Percentiles rank a stretch among this genome's conserved stretches.
These are phyloP conservation scores for Arthroderma uncinatum DNA, from an alignment of 2,329 filamentous ascomycete species.

Conservation along the genomic window DNA sequence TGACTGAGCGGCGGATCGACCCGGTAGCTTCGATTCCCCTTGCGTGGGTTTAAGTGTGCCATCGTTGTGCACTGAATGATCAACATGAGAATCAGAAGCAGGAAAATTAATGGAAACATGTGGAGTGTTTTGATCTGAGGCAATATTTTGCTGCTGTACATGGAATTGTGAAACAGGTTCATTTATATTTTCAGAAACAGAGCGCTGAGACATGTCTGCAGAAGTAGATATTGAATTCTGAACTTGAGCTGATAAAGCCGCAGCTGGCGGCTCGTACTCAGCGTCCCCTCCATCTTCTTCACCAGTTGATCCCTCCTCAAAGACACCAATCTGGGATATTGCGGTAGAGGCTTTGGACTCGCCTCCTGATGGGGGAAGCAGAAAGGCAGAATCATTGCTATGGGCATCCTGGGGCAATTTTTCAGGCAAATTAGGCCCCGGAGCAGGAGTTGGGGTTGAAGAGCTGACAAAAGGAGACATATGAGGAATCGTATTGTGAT, in stretches of 20 bases:
- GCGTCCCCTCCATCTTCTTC: slow-evolving; percentile 41
- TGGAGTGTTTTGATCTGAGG: slow-evolving; percentile 37
- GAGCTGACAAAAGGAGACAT: slow-evolving; percentile 20
- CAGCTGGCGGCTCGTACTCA: slow-evolving; percentile 45
- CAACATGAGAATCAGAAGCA: slow-evolving; percentile 35
- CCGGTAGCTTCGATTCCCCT: slow-evolving; percentile 15
- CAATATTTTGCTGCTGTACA: slow-evolving; percentile 51
- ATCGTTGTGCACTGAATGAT: slow-evolving; percentile 37
- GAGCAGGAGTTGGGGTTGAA: slow-evolving; percentile 17
- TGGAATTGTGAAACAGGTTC: slow-evolving; percentile 45
- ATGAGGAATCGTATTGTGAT: slow-evolving; percentile 22
- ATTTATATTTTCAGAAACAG: slow-evolving; percentile 46
- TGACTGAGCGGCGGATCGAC: slow-evolving; percentile 18
- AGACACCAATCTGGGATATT: slow-evolving; percentile 45
- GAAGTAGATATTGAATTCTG: slow-evolving; percentile 40
- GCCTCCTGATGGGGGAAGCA: slow-evolving; percentile 25
- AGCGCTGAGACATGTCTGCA: slow-evolving; percentile 42
- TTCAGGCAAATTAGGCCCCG: slow-evolving; percentile 18
- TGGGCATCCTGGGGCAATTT: slow-evolving; percentile 23
- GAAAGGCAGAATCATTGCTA: slow-evolving; percentile 22
- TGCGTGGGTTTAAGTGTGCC: slow-evolving; percentile 27
- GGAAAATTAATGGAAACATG: slow-evolving; percentile 43
- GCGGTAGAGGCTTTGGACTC: slow-evolving; percentile 27
- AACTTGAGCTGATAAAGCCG: slow-evolving; percentile 32
- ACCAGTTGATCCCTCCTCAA: slow-evolving; percentile 50